A percentile compares a stretch with the other conserved stretches of the same genome.
phyloP scores from a whole-genome alignment of 768 basidiomycete genomes.

The Rubroboletus pulcherrimus region DNA sequence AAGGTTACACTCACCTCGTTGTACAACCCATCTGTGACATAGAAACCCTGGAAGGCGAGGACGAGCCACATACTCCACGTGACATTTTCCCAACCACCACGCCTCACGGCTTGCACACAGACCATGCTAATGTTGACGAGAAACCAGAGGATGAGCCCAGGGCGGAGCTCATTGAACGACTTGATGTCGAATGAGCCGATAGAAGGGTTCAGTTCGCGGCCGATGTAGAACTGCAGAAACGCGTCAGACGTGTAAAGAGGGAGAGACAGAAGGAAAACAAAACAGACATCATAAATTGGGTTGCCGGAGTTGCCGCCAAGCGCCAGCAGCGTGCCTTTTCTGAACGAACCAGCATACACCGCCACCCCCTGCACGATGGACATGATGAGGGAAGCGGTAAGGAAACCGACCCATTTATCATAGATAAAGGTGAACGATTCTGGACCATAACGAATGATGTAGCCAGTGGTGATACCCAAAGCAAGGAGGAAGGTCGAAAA shows the following conservation, averaged over 20 bases:
- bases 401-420: constrained; percentile 86
- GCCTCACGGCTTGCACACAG: constrained; percentile 83
- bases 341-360: constrained; percentile 72
- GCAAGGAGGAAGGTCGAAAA: constrained; percentile 84
- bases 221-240: constrained; percentile 76
- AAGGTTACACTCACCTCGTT: constrained; percentile 66
- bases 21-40: constrained; percentile 82
- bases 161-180: constrained; percentile 47
- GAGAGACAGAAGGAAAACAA: not conserved
- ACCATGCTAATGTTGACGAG: constrained; percentile 87
- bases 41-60: constrained; percentile 79
- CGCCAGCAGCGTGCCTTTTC: constrained; percentile 68
- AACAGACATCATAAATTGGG: constrained; percentile 82
- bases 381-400: constrained; percentile 80
- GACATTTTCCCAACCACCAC: constrained; percentile 55
- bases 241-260: not conserved
- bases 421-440: constrained; percentile 85
- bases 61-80: constrained; percentile 95
- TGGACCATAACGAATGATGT: constrained; percentile 71
- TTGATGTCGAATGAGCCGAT: constrained; percentile 76
- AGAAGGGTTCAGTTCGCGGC: constrained; percentile 90
- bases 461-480: constrained; percentile 66
- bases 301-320: constrained; percentile 91
- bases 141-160: constrained; percentile 81
- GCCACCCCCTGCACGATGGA: constrained; percentile 67